Evolutionary conservation across 306 rosid species (phyloP).

Genomic region (Canavalia gladiata): DNA sequence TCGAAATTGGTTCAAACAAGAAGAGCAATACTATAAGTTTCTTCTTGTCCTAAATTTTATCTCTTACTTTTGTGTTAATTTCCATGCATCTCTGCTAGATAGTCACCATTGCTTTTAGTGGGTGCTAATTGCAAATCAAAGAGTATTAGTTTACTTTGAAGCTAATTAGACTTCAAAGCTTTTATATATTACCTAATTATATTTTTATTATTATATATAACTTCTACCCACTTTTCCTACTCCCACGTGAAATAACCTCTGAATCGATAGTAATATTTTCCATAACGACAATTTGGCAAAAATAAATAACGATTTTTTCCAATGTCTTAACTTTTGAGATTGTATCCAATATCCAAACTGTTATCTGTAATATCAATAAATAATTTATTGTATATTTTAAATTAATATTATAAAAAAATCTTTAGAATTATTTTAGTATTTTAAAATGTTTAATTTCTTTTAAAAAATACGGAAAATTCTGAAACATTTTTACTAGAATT

Average conservation of each 20-base stretch:
- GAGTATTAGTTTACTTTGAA: conserved; percentile 9
- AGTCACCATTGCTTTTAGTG: conserved; percentile 19
- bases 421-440: too few species aligned
- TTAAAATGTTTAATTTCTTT: too few species aligned
- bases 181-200: background rate
- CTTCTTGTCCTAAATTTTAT: conserved; percentile 21
- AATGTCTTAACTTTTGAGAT: too few species aligned
- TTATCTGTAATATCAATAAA: too few species aligned
- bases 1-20: conserved; percentile 41
- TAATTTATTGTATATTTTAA: too few species aligned
- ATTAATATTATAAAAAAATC: too few species aligned
- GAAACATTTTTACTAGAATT: too few species aligned
- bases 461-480: too few species aligned
- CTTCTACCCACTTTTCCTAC: background rate
- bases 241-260: too few species aligned
- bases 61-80: conserved; percentile 27
- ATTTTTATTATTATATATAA: background rate
- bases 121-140: conserved; percentile 28
- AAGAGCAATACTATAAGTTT: conserved; percentile 42
- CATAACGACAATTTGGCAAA: background rate
- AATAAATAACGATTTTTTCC: background rate
- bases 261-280: too few species aligned
- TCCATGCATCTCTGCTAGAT: background rate
- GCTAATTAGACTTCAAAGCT: background rate
- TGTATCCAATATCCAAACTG: too few species aligned